A percentile compares a stretch with the other conserved stretches of the same genome.
Evolutionary conservation across 331 rosid genomes (phyloP).

Genomic region (Rhamnella rubrinervis): DNA sequence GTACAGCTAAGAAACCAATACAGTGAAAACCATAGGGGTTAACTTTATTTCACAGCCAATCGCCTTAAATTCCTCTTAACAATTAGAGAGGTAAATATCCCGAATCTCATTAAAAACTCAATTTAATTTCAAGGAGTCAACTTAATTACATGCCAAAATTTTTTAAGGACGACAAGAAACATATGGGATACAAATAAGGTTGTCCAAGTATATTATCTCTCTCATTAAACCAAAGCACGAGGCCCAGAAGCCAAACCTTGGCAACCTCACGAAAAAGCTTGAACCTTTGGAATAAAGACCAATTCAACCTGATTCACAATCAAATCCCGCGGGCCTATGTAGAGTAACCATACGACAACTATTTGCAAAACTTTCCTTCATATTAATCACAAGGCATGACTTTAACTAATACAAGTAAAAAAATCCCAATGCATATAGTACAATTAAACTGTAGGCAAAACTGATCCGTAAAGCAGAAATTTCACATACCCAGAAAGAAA

Average conservation of each 20-base stretch:
- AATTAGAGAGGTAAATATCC: not conserved
- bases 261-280: not conserved
- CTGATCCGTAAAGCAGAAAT: conserved; percentile 8
- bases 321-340: too few species aligned
- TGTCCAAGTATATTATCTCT: not conserved
- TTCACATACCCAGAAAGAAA: conserved; percentile 1
- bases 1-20: too few species aligned
- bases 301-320: too few species aligned
- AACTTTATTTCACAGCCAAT: not conserved
- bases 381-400: too few species aligned
- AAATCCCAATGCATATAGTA: not conserved
- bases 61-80: not conserved
- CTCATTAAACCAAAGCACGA: not conserved
- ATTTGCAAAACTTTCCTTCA: too few species aligned
- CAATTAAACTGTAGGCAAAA: not conserved
- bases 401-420: too few species aligned
- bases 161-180: too few species aligned
- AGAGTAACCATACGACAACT: too few species aligned
- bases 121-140: not conserved
- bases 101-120: not conserved
- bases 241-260: not conserved
- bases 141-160: too few species aligned
- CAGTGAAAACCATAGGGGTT: too few species aligned
- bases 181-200: not conserved
- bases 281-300: not conserved